A percentile compares a stretch with the other conserved stretches of the same genome.
These are phyloP conservation scores for Rhizopus arrhizus DNA, from an alignment of 371 early-diverging fungal genomes.

Conservation along the genomic window DNA sequence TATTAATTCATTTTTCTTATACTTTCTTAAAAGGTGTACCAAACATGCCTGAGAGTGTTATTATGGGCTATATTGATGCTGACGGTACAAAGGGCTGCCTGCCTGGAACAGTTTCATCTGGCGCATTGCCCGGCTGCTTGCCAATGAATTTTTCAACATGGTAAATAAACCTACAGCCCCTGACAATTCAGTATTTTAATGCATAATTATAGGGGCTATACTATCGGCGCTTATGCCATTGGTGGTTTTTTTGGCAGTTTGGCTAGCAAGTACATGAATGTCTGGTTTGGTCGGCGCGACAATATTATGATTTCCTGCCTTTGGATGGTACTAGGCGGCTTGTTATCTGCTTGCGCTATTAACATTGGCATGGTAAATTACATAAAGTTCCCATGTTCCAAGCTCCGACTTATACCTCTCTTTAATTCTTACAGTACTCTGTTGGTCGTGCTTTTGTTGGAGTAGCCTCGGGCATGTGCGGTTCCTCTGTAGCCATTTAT, in stretches of 20 bases:
- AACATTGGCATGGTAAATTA: conserved; percentile 44
- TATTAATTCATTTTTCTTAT: not conserved
- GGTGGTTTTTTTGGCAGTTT: conserved; percentile 52
- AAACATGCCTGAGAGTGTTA: conserved; percentile 49
- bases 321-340: conserved; percentile 43
- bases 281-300: conserved; percentile 42
- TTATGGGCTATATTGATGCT: conserved; percentile 24
- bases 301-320: conserved; percentile 45
- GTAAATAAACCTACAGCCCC: conserved; percentile 13
- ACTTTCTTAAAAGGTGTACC: conserved; percentile 40
- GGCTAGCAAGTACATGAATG: conserved; percentile 43
- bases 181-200: not conserved
- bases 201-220: conserved; percentile 38
- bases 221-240: conserved; percentile 48
- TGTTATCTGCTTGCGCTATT: conserved; percentile 42
- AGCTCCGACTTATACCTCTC: not conserved
- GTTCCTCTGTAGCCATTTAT: conserved; percentile 66
- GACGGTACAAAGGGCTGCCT: conserved; percentile 29
- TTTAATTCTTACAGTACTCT: conserved; percentile 32
- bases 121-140: conserved; percentile 43
- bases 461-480: conserved; percentile 75
- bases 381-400: not conserved
- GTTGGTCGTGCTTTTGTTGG: conserved; percentile 90
- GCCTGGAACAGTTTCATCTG: conserved; percentile 24
- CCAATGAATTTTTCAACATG: conserved; percentile 46